Evolutionary conservation across 139 green algal genomes (phyloP).

Genomic region (Spirogloea muscicola): DNA sequence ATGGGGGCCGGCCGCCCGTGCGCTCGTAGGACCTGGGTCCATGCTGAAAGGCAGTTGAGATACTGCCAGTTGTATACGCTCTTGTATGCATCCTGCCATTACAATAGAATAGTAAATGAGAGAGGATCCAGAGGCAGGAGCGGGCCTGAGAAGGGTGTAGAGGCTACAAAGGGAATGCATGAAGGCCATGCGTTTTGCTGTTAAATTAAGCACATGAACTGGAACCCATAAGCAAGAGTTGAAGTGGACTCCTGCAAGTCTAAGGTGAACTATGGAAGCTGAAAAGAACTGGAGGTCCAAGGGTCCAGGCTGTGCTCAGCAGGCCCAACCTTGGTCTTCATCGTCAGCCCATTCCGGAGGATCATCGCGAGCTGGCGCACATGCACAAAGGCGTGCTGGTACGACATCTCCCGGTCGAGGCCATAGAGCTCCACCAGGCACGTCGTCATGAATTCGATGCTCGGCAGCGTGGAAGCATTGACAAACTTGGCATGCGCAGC

Average conservation of each 20-base stretch:
- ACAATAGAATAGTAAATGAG: too few relatives aligned
- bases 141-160: too few relatives aligned
- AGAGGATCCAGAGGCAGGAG: too few relatives aligned
- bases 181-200: too few relatives aligned
- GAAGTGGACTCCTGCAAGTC: too few relatives aligned
- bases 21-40: constrained; percentile 62
- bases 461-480: constrained; percentile 58
- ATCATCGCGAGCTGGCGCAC: constrained; percentile 80
- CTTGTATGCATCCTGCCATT: constrained; percentile 69
- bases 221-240: too few relatives aligned
- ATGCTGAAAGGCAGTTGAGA: constrained; percentile 87
- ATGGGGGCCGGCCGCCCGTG: too few relatives aligned
- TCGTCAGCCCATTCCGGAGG: constrained; percentile 74
- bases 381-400: constrained; percentile 55
- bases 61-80: constrained; percentile 87
- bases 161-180: too few relatives aligned
- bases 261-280: too few relatives aligned
- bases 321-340: constrained; percentile 72
- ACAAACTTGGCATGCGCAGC: constrained; percentile 83
- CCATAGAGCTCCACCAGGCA: constrained; percentile 71
- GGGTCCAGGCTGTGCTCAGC: too few relatives aligned
- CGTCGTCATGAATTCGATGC: constrained; percentile 82
- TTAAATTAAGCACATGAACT: too few relatives aligned
- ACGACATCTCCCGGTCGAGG: constrained; percentile 39
- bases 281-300: too few relatives aligned